Evolutionary conservation across 1,284 basidiomycete species (phyloP).

Genomic region (Fistulinella cinereoalba): DNA sequence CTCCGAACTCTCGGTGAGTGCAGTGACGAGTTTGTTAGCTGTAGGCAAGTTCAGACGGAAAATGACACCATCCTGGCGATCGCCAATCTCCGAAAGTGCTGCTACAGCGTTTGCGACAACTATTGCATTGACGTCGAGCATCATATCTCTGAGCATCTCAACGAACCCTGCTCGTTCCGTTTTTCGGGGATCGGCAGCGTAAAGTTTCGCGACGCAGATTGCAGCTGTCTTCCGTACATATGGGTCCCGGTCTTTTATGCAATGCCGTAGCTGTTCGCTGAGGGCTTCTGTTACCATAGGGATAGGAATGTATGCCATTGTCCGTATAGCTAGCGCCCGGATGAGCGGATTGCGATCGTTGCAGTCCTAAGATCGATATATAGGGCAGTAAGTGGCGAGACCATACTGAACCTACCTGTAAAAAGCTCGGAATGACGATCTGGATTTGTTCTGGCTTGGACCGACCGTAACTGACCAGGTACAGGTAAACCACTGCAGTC

Average conservation of each 20-base stretch:
- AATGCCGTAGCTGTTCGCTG: constrained; percentile 82
- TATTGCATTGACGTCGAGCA: constrained; percentile 92
- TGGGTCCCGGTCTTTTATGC: constrained; percentile 86
- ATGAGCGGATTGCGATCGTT: constrained; percentile 90
- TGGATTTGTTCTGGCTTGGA: constrained; percentile 87
- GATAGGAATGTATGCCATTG: constrained; percentile 94
- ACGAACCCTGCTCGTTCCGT: constrained; percentile 87
- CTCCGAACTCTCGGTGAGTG: constrained; percentile 90
- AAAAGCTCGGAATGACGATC: constrained; percentile 83
- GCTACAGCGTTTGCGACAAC: constrained; percentile 95
- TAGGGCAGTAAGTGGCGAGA: constrained; percentile 1
- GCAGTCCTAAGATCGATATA: constrained; percentile 63
- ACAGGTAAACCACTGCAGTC: constrained; percentile 83
- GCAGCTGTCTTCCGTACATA: constrained; percentile 97
- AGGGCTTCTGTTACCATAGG: constrained; percentile 78
- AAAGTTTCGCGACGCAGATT: constrained; percentile 90
- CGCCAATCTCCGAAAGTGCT: constrained; percentile 87
- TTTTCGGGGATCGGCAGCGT: constrained; percentile 78
- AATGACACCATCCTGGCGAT: constrained; percentile 86
- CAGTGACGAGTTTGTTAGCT: constrained; percentile 81
- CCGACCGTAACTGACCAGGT: constrained; percentile 89
- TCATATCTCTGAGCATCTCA: constrained; percentile 79
- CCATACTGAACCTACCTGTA: constrained; percentile 57
- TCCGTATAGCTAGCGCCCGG: constrained; percentile 88
- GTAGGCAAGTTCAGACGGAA: constrained; percentile 82